These are phyloP conservation scores for Mesembryanthemum crystallinum DNA, from an alignment of 148 eudicot genomes.

Conservation along the genomic window DNA sequence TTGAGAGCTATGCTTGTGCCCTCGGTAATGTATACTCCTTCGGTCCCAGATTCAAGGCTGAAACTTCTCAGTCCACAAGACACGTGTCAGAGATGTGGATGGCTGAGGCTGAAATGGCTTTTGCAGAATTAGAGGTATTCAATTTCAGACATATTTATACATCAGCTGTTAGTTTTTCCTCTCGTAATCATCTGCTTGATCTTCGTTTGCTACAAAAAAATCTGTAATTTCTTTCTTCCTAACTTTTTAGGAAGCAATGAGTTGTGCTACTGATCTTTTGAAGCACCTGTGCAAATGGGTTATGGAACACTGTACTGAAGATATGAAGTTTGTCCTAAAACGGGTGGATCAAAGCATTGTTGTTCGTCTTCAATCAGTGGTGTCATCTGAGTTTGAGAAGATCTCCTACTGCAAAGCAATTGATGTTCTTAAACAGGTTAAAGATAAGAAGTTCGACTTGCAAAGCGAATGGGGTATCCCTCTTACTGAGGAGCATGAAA, in stretches of 20 bases:
- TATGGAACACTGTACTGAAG: constrained; percentile 55
- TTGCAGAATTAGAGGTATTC: constrained; percentile 75
- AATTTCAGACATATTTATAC: neutral
- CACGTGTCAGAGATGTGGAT: constrained; percentile 84
- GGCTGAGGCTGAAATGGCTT: constrained; percentile 88
- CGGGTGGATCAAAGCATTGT: constrained; percentile 55
- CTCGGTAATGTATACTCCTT: constrained; percentile 91
- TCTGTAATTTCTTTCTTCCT: neutral
- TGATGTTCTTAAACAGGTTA: constrained; percentile 58
- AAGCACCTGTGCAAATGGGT: constrained; percentile 71
- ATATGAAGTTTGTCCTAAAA: constrained; percentile 63
- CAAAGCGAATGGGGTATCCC: constrained; percentile 53
- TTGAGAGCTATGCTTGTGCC: constrained; percentile 78
- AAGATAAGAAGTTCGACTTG: constrained; percentile 45
- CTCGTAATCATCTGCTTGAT: neutral
- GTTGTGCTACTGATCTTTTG: constrained; percentile 66
- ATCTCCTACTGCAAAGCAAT: constrained; percentile 73
- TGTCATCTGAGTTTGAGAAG: constrained; percentile 48
- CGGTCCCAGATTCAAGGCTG: constrained; percentile 84
- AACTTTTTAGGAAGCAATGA: constrained; percentile 75
- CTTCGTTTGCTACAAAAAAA: neutral
- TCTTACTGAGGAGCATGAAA: constrained; percentile 83
- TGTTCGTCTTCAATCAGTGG: constrained; percentile 54
- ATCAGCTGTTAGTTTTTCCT: neutral
- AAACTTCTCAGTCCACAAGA: constrained; percentile 52